Percentiles rank a stretch among this genome's conserved stretches.
phyloP scores from a whole-genome alignment of 2,329 filamentous ascomycete genomes.

The Chaetomium olivaceum region DNA sequence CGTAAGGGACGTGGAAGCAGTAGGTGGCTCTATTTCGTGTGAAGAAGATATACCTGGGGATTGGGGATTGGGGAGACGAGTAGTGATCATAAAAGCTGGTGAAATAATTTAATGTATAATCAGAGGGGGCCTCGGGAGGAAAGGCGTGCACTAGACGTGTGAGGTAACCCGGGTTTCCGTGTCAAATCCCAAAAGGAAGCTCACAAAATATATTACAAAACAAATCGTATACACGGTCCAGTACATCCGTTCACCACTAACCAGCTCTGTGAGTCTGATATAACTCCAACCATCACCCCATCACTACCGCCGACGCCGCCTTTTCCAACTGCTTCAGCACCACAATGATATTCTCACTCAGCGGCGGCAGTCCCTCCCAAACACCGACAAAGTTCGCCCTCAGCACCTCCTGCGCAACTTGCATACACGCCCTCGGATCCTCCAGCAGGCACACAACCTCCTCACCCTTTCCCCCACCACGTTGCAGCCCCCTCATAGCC shows the following conservation, averaged over 20 bases:
- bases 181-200: neutral
- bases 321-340: constrained; percentile 62
- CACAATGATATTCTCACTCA: constrained; percentile 67
- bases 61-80: too few species aligned
- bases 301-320: constrained; percentile 45
- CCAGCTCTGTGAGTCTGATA: neutral
- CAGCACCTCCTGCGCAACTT: constrained; percentile 58
- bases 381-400: constrained; percentile 51
- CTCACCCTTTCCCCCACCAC: constrained; percentile 17
- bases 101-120: neutral
- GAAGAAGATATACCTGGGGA: neutral
- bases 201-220: neutral
- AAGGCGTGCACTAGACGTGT: neutral
- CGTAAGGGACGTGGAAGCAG: neutral
- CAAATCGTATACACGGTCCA: neutral
- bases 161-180: neutral
- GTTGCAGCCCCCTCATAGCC: constrained; percentile 45
- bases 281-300: neutral
- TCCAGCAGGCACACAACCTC: constrained; percentile 47
- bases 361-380: constrained; percentile 52
- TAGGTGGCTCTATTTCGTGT: too few species aligned
- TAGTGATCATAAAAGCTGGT: neutral
- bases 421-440: constrained; percentile 61
- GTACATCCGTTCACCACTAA: neutral
- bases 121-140: neutral